phyloP scores from a whole-genome alignment of 441 rosid species.

The Brassica hybrid region DNA sequence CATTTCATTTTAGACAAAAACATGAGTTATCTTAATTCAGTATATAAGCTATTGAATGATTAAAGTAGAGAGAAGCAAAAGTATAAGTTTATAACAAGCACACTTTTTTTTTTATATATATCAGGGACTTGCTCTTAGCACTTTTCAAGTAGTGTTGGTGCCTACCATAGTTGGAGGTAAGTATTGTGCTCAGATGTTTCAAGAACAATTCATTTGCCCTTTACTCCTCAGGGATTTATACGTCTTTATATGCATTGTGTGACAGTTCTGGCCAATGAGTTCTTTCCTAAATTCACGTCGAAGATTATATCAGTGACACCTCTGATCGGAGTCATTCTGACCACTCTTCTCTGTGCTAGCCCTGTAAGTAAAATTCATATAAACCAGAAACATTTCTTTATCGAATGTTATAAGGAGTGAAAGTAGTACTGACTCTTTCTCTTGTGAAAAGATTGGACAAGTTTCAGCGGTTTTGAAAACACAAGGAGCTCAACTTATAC shows the following conservation, averaged over 20 bases:
- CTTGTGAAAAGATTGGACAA: slow-evolving; percentile 78
- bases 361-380: slow-evolving; percentile 65
- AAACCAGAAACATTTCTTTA: not conserved
- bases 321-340: slow-evolving; percentile 90
- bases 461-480: slow-evolving; percentile 85
- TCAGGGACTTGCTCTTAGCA: slow-evolving; percentile 93
- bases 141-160: slow-evolving; percentile 94
- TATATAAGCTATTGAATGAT: slow-evolving; percentile 15
- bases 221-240: not conserved
- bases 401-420: not conserved
- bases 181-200: slow-evolving; percentile 18
- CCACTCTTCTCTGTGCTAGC: slow-evolving; percentile 93
- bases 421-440: slow-evolving; percentile 10
- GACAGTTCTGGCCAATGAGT: slow-evolving; percentile 87
- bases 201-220: not conserved
- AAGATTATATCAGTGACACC: slow-evolving; percentile 83
- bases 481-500: slow-evolving; percentile 84
- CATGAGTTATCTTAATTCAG: not conserved
- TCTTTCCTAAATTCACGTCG: slow-evolving; percentile 86
- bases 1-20: not conserved
- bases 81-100: not conserved
- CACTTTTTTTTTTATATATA: too few relatives aligned
- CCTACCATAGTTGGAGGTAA: slow-evolving; percentile 89
- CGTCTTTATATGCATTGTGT: slow-evolving; percentile 32
- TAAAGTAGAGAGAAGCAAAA: slow-evolving; percentile 2